Percentiles rank a stretch among this genome's conserved stretches.
Conservation (phyloP, 2,329 filamentous ascomycete genomes). For the Pyrenochaeta sp. region DNA sequence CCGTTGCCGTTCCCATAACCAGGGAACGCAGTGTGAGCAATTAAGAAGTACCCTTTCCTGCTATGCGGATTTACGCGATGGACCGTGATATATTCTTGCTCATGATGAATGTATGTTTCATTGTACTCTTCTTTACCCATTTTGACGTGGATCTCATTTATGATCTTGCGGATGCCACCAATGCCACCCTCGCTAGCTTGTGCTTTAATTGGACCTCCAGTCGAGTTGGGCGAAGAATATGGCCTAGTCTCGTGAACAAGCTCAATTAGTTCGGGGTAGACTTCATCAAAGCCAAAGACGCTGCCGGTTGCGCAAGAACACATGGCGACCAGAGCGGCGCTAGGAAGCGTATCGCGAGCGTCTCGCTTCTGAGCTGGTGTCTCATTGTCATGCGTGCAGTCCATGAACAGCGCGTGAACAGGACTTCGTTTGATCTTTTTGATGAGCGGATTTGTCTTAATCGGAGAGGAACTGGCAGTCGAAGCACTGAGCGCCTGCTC, state of each 20-base stretch:
- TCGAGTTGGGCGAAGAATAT: constrained; percentile 81
- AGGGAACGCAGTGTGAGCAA: constrained; percentile 95
- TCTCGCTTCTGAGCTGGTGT: constrained; percentile 94
- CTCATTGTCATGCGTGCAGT: constrained; percentile 99
- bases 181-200: constrained; percentile 83
- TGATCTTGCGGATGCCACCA: constrained; percentile 85
- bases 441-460: constrained; percentile 67
- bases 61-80: constrained; percentile 93
- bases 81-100: constrained; percentile 94
- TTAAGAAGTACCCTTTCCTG: constrained; percentile 91
- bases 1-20: constrained; percentile 87
- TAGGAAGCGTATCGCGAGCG: constrained; percentile 91
- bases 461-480: constrained; percentile 35
- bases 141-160: constrained; percentile 92
- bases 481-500: constrained; percentile 53
- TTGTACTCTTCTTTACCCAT: constrained; percentile 97
- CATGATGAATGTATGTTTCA: constrained; percentile 96
- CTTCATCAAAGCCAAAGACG: constrained; percentile 97
- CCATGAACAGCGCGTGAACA: constrained; percentile 96
- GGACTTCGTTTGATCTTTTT: constrained; percentile 85
- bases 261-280: constrained; percentile 93
- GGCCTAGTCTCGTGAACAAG: constrained; percentile 86
- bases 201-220: constrained; percentile 64
- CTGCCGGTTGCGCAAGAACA: constrained; percentile 93
- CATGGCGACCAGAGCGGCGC: constrained; percentile 94